phyloP scores from a whole-genome alignment of 257 asterid genomes.

The Rhazya stricta region DNA sequence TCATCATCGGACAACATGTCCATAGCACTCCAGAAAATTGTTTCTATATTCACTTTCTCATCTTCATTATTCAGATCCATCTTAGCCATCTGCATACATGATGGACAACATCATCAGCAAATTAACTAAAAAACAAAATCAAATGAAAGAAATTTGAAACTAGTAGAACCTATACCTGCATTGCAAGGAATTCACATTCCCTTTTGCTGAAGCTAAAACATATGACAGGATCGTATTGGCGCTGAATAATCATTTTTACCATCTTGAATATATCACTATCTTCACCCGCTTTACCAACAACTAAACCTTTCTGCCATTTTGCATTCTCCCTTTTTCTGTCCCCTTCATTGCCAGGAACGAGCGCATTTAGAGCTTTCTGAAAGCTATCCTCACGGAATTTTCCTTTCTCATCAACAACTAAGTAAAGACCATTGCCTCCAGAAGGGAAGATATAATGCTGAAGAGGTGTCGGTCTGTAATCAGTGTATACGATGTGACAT shows the following conservation, averaged over 20 bases:
- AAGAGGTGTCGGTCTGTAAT: constrained; percentile 96
- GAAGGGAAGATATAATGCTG: constrained; percentile 92
- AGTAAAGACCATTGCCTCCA: constrained; percentile 91
- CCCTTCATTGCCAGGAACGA: constrained; percentile 55
- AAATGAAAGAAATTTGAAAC: neutral
- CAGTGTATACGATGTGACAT: constrained; percentile 94
- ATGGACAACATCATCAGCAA: constrained; percentile 5
- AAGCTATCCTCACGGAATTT: constrained; percentile 95
- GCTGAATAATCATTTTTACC: constrained; percentile 93
- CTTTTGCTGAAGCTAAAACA: constrained; percentile 99
- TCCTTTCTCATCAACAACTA: constrained; percentile 91
- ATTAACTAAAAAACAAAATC: neutral
- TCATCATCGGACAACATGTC: constrained; percentile 98
- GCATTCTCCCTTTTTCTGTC: constrained; percentile 60
- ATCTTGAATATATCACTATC: constrained; percentile 92
- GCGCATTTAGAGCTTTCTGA: constrained; percentile 88
- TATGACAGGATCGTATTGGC: constrained; percentile 97
- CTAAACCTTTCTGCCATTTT: constrained; percentile 68
- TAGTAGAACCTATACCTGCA: constrained; percentile 60
- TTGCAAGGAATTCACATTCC: constrained; percentile 96
- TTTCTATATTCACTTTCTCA: constrained; percentile 82
- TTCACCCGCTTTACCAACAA: constrained; percentile 75
- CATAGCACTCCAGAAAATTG: constrained; percentile 99
- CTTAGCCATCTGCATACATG: constrained; percentile 69
- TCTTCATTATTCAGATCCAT: constrained; percentile 83